Conservation (phyloP, 176 grass and related monocot species). For the Bromus sterilis region DNA sequence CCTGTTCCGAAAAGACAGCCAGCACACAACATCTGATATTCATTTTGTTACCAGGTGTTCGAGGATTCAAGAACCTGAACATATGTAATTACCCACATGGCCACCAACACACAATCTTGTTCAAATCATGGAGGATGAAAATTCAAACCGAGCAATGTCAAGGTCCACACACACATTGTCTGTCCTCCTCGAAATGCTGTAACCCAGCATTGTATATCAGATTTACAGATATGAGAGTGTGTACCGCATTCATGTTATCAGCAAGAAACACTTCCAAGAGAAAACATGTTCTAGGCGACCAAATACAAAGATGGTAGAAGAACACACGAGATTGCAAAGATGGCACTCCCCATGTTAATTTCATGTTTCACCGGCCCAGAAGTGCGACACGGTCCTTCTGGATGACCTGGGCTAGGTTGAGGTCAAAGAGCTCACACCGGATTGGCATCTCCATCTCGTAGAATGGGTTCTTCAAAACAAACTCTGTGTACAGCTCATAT, state of each 20-base stretch:
- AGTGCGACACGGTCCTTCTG: constrained; percentile 82
- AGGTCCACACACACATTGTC: not conserved
- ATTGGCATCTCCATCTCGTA: constrained; percentile 99
- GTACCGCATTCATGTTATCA: not conserved
- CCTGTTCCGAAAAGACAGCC: not conserved
- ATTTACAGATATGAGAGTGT: not conserved
- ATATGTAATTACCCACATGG: not conserved
- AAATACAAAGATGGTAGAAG: not conserved
- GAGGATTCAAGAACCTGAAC: not conserved
- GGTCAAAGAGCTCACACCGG: constrained; percentile 86
- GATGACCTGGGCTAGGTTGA: constrained; percentile 80
- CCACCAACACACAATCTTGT: not conserved
- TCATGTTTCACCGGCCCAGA: constrained; percentile 54
- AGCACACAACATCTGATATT: not conserved
- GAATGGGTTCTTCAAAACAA: constrained; percentile 93
- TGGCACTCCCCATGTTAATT: not conserved
- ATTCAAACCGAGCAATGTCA: not conserved
- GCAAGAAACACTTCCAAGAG: not conserved
- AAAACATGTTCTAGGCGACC: not conserved
- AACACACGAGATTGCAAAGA: not conserved
- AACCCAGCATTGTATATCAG: not conserved
- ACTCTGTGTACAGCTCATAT: constrained; percentile 88
- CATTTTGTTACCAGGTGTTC: not conserved
- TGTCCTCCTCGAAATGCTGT: not conserved
- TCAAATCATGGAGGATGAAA: not conserved